Evolutionary conservation across 495 filamentous ascomycete species (phyloP).

Genomic region (Penicillium longicatenatum): DNA sequence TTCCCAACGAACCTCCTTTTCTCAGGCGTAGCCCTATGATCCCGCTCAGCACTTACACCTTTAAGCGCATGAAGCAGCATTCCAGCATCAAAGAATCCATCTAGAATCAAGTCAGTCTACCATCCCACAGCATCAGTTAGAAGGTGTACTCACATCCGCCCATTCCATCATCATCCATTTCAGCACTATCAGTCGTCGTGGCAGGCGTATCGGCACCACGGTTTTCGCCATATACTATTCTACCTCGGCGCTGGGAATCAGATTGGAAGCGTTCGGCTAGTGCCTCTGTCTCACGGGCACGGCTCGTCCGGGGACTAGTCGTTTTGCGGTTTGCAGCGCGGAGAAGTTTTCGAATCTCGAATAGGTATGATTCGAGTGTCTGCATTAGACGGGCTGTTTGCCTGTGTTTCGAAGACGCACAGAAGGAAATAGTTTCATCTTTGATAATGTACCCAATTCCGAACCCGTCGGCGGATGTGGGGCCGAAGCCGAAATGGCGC

Average conservation of each 20-base stretch:
- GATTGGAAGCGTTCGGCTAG: conserved; percentile 46
- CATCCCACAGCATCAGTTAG: conserved; percentile 6
- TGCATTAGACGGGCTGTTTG: conserved; percentile 91
- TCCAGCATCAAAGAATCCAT: conserved; percentile 95
- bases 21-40: conserved; percentile 46
- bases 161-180: conserved; percentile 84
- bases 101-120: conserved; percentile 42
- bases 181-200: conserved; percentile 62
- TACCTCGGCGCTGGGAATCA: conserved; percentile 43
- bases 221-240: conserved; percentile 48
- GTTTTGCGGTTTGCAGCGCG: conserved; percentile 62
- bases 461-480: conserved; percentile 91
- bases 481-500: conserved; percentile 94
- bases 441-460: conserved; percentile 99
- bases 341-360: conserved; percentile 85
- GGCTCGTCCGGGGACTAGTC: conserved; percentile 55
- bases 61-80: conserved; percentile 90
- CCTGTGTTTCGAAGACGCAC: conserved; percentile 86
- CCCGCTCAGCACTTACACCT: conserved; percentile 54
- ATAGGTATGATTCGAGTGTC: conserved; percentile 82
- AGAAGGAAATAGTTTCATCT: conserved; percentile 89
- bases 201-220: conserved; percentile 53
- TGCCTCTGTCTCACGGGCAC: conserved; percentile 68
- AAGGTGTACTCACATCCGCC: conserved; percentile 77
- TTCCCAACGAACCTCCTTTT: conserved; percentile 73